Evolutionary conservation across 2,329 filamentous ascomycete species (phyloP).

Genomic region (Phialemoniopsis sp.): DNA sequence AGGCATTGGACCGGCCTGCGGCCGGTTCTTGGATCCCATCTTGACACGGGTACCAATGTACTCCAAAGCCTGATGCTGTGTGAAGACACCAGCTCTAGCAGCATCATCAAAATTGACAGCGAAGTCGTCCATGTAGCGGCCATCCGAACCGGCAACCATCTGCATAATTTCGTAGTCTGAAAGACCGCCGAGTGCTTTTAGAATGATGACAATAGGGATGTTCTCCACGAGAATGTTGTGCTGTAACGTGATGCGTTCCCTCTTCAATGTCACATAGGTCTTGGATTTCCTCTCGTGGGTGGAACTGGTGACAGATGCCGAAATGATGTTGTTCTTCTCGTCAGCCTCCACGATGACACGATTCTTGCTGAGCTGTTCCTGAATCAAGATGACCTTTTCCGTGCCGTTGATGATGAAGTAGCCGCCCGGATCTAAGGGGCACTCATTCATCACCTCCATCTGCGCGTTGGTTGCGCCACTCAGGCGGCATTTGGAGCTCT

Average conservation of each 20-base stretch:
- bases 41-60: slow-evolving; percentile 86
- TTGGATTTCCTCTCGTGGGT: slow-evolving; percentile 98
- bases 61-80: slow-evolving; percentile 92
- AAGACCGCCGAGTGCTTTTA: slow-evolving; percentile 90
- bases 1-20: slow-evolving; percentile 47
- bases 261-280: slow-evolving; percentile 92
- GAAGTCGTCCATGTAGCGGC: slow-evolving; percentile 90
- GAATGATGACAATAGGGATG: slow-evolving; percentile 88
- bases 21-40: slow-evolving; percentile 67
- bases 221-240: slow-evolving; percentile 93
- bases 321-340: slow-evolving; percentile 86
- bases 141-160: slow-evolving; percentile 83
- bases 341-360: slow-evolving; percentile 95
- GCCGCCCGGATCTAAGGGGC: slow-evolving; percentile 89
- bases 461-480: slow-evolving; percentile 77
- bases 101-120: slow-evolving; percentile 93
- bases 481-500: slow-evolving; percentile 89
- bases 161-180: slow-evolving; percentile 94
- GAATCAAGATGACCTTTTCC: slow-evolving; percentile 97
- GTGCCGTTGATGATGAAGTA: slow-evolving; percentile 98
- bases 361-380: slow-evolving; percentile 99
- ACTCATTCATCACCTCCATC: slow-evolving; percentile 93
- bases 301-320: slow-evolving; percentile 94
- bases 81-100: slow-evolving; percentile 77
- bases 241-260: slow-evolving; percentile 81